A percentile compares a stretch with the other conserved stretches of the same genome.
Conservation (phyloP, 148 eudicot species). For the Heliosperma pusillum region DNA sequence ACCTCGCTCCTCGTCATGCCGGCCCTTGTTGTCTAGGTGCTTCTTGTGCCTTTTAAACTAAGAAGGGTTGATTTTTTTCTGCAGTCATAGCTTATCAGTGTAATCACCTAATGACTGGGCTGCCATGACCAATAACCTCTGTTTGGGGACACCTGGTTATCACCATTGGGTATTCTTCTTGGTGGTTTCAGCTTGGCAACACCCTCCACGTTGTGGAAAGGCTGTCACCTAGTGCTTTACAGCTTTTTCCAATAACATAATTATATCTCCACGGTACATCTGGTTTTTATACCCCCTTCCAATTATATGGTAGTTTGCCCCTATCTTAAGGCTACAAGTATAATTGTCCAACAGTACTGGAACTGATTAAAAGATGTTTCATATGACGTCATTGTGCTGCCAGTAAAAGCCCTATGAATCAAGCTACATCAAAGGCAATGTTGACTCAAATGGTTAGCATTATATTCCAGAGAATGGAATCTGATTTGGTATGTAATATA, state of each 20-base stretch:
- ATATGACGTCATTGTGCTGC: conserved; percentile 13
- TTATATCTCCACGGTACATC: background rate
- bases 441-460: conserved; percentile 97
- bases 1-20: too few species aligned
- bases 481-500: conserved; percentile 55
- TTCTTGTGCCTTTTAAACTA: background rate
- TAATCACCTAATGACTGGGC: background rate
- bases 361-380: background rate
- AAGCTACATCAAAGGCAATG: conserved; percentile 99
- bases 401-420: conserved; percentile 96
- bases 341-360: background rate
- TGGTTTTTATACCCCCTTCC: background rate
- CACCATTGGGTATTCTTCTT: background rate
- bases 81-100: background rate
- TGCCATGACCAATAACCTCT: background rate
- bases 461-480: conserved; percentile 90
- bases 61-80: background rate
- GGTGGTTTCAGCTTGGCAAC: conserved; percentile 5
- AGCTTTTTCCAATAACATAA: background rate
- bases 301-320: background rate
- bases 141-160: background rate
- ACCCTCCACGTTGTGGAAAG: background rate
- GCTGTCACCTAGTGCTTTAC: background rate
- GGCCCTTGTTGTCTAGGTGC: too few species aligned
- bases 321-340: conserved; percentile 3